These are phyloP conservation scores for Mucor indicus DNA, from an alignment of 371 early-diverging fungal species.

Conservation along the genomic window DNA sequence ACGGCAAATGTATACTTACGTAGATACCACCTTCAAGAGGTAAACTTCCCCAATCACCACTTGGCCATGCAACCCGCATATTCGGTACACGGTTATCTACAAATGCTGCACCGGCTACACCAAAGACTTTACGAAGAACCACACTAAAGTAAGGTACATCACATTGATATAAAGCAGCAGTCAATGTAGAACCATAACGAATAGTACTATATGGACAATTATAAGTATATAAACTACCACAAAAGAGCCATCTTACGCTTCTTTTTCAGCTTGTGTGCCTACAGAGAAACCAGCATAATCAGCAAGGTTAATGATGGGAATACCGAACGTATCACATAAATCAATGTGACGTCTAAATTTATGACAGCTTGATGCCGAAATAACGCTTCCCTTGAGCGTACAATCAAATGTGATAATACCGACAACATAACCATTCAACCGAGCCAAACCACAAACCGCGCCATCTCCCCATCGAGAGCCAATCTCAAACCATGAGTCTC, in stretches of 20 bases:
- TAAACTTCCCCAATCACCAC: conserved; percentile 45
- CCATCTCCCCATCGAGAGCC: conserved; percentile 47
- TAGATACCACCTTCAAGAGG: conserved; percentile 44
- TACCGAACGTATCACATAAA: conserved; percentile 43
- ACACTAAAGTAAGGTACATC: conserved; percentile 46
- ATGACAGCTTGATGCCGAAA: conserved; percentile 32
- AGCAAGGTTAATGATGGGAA: conserved; percentile 43
- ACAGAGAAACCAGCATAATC: conserved; percentile 48
- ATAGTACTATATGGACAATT: conserved; percentile 26
- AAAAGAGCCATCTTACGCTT: no score
- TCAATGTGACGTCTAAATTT: conserved; percentile 48
- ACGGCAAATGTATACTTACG: conserved; percentile 7
- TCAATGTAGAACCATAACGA: conserved; percentile 41
- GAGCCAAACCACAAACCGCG: conserved; percentile 41
- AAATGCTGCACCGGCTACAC: conserved; percentile 51
- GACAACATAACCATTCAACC: conserved; percentile 35
- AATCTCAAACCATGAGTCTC: conserved; percentile 42
- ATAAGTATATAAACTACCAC: not conserved
- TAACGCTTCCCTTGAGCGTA: conserved; percentile 34
- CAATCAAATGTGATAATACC: conserved; percentile 43
- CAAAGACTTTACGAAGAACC: conserved; percentile 45
- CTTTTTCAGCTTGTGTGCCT: conserved; percentile 43
- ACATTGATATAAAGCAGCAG: conserved; percentile 44
- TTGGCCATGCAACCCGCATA: conserved; percentile 44
- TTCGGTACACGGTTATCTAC: conserved; percentile 44